phyloP scores from a whole-genome alignment of 371 early-diverging fungal species.

The Circinella minor region DNA sequence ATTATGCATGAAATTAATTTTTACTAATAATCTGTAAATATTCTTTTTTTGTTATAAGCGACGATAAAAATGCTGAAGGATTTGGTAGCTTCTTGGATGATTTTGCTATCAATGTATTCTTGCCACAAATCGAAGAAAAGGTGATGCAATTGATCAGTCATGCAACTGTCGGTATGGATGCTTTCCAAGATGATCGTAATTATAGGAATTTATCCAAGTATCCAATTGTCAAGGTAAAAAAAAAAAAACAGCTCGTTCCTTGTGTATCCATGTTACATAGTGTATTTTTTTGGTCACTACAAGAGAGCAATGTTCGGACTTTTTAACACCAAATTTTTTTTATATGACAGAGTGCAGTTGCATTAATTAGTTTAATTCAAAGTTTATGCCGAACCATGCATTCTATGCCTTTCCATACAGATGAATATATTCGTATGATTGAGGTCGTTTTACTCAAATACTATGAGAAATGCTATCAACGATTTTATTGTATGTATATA shows the following conservation, averaged over 20 bases:
- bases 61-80: slow-evolving; percentile 56
- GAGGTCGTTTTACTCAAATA: slow-evolving; percentile 75
- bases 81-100: slow-evolving; percentile 81
- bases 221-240: slow-evolving; percentile 55
- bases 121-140: slow-evolving; percentile 77
- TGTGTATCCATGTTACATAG: not conserved
- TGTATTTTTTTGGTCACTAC: too few relatives aligned
- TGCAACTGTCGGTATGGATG: slow-evolving; percentile 64
- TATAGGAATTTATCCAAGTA: slow-evolving; percentile 52
- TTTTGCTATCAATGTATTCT: slow-evolving; percentile 75
- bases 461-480: slow-evolving; percentile 75
- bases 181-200: slow-evolving; percentile 59
- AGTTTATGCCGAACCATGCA: slow-evolving; percentile 73
- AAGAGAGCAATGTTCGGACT: too few relatives aligned
- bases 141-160: slow-evolving; percentile 70
- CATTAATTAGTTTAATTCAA: slow-evolving; percentile 67
- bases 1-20: not conserved
- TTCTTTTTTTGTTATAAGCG: slow-evolving; percentile 20
- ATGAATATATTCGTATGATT: slow-evolving; percentile 81
- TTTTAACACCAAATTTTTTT: too few relatives aligned
- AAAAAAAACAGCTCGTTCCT: not conserved
- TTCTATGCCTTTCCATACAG: slow-evolving; percentile 75
- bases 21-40: not conserved
- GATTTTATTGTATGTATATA: slow-evolving; percentile 64
- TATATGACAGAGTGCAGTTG: slow-evolving; percentile 60